Evolutionary conservation across 1,284 basidiomycete genomes (phyloP), one percentile per base, ranked within the genome.

Genomic region (Heterobasidion parviporum): DNA sequence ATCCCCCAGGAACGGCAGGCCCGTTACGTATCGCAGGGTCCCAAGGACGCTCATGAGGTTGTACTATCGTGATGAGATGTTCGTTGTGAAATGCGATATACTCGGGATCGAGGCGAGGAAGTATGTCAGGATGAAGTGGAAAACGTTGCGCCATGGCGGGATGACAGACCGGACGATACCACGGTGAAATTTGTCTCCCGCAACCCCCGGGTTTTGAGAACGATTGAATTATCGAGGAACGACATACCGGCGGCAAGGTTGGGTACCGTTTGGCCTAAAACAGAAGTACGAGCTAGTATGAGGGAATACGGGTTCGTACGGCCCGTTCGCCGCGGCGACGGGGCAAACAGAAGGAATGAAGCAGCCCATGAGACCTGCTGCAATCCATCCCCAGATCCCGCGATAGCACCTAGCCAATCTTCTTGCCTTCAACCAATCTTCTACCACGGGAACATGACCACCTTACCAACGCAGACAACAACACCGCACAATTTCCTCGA

Each of bases 41-140:
- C 85, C 84, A 87, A 32, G 80, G 78, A 6, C 84, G 55, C 12
- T 78, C 76, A 57, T 87, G 81, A 1, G 78, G 71, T 3, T 77
- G 76, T 2, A 73, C 69, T 20, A 76, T 61, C 59, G 78, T 65
- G 1, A 72, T 64, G 20, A 82, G 61, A 54, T 77, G 68, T 15
- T 70, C 64, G 60, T 81, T 82, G 66, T 88, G 84, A 64, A 83
- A 85, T 6, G 71, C 73, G 52, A 78, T 67, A 62, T 86, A 89
- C 62, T 87, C 82, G 5, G 82, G 77, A 61, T 85, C 81, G 55
- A 88, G 75, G 45, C 69, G 75, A 10, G 71, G 61, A 26, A 82
- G 63, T 56, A 87, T 70, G 8, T 79, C 77, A 0, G 83, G 80
- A 61, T 87, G 79, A 38, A 89, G 69, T 32, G 82, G 81, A 57